These are phyloP conservation scores for Globisporangium polare DNA, from an alignment of 352 stramenopile genomes.

Conservation along the genomic window DNA sequence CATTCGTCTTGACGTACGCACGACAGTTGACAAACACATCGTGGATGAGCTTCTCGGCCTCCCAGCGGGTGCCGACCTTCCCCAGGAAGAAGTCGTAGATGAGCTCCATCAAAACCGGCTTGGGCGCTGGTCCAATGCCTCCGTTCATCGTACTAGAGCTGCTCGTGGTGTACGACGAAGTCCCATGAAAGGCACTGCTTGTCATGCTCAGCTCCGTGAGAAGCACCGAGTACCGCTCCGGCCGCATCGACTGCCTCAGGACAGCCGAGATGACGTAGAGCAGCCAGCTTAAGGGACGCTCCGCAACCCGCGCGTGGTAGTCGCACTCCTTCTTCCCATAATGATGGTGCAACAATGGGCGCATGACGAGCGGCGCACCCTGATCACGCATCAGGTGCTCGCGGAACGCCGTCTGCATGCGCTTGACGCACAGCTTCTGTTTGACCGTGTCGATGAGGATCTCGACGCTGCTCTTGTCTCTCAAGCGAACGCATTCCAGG, in stretches of 20 bases:
- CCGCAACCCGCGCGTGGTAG: slow-evolving; percentile 27
- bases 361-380: slow-evolving; percentile 69
- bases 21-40: slow-evolving; percentile 83
- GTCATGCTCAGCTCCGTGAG: slow-evolving; percentile 46
- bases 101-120: slow-evolving; percentile 62
- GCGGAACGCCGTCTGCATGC: slow-evolving; percentile 69
- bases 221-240: slow-evolving; percentile 22
- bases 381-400: slow-evolving; percentile 57
- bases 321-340: slow-evolving; percentile 37
- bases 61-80: slow-evolving; percentile 61
- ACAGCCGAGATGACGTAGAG: slow-evolving; percentile 53
- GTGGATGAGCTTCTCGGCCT: slow-evolving; percentile 79
- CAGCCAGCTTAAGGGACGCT: slow-evolving; percentile 59
- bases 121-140: slow-evolving; percentile 51
- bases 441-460: slow-evolving; percentile 62
- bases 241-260: slow-evolving; percentile 39
- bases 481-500: slow-evolving; percentile 60
- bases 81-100: slow-evolving; percentile 76
- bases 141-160: slow-evolving; percentile 37
- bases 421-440: slow-evolving; percentile 67
- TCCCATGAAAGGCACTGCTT: slow-evolving; percentile 24
- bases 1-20: slow-evolving; percentile 27
- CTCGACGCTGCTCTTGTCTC: slow-evolving; percentile 61
- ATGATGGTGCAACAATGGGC: slow-evolving; percentile 58
- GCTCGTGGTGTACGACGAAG: background rate